Conservation (phyloP, 2,329 filamentous ascomycete species). For the Verticillium nonalfalfae region DNA sequence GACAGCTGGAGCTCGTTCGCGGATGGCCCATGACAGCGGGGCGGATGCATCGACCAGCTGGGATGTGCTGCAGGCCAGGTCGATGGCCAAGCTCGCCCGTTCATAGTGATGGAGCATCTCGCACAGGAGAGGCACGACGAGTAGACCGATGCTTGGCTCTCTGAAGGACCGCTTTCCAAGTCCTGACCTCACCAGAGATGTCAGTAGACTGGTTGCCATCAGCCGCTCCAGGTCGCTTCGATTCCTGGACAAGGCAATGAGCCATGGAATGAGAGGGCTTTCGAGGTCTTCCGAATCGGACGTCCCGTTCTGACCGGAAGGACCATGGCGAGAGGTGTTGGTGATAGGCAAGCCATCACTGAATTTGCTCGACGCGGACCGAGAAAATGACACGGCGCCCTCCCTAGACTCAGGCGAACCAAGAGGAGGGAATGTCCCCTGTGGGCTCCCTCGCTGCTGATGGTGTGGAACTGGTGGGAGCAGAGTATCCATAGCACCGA, state of each 20-base stretch:
- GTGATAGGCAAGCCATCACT: constrained; percentile 18
- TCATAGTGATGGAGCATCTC: not conserved
- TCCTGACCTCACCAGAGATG: constrained; percentile 62
- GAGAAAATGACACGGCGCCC: constrained; percentile 16
- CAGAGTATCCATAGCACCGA: constrained; percentile 58
- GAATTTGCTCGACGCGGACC: constrained; percentile 17
- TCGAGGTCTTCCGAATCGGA: constrained; percentile 53
- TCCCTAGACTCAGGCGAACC: constrained; percentile 34
- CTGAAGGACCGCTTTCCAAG: constrained; percentile 55
- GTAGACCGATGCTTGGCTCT: constrained; percentile 56
- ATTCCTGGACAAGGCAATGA: constrained; percentile 58
- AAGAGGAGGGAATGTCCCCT: constrained; percentile 48
- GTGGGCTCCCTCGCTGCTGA: constrained; percentile 21
- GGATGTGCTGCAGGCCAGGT: constrained; percentile 29
- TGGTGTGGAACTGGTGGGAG: constrained; percentile 49
- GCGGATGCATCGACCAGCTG: constrained; percentile 26
- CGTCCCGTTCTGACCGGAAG: constrained; percentile 19
- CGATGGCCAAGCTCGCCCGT: constrained; percentile 27
- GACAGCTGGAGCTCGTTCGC: constrained; percentile 67
- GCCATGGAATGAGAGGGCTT: constrained; percentile 66
- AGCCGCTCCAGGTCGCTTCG: constrained; percentile 53
- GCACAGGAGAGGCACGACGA: constrained; percentile 62
- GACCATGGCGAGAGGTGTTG: constrained; percentile 24
- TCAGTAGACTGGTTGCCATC: constrained; percentile 63
- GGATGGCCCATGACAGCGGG: constrained; percentile 42